These are phyloP conservation scores for Lanmaoa pseudosensibilis DNA, from an alignment of 768 basidiomycete species.

Conservation along the genomic window DNA sequence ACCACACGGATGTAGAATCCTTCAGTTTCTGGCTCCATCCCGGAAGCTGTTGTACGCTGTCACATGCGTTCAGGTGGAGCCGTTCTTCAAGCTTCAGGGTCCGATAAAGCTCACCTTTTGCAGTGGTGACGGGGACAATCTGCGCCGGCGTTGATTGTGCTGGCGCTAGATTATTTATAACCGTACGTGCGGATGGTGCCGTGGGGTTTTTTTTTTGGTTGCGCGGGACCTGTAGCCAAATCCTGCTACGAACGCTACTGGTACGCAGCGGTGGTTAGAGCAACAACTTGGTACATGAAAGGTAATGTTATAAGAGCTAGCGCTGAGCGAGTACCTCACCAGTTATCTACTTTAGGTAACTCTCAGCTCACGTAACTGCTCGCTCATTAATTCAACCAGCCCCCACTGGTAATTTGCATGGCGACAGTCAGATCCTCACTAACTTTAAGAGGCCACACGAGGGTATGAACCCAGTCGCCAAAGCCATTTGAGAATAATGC, in stretches of 20 bases:
- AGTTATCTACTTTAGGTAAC: constrained; percentile 15
- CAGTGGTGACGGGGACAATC: background rate
- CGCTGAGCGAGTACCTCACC: constrained; percentile 16
- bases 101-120: background rate
- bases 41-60: background rate
- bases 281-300: no score
- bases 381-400: no score
- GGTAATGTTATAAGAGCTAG: no score
- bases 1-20: constrained; percentile 2
- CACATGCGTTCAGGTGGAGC: background rate
- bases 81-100: no score
- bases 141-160: background rate
- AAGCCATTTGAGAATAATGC: background rate
- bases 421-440: no score
- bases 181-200: background rate
- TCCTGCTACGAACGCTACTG: no score
- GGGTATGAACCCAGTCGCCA: no score
- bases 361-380: no score
- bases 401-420: no score
- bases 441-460: background rate
- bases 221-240: background rate
- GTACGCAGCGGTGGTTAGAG: no score
- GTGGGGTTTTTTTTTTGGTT: background rate
- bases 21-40: constrained; percentile 1
- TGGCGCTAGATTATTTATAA: background rate